Evolutionary conservation across 306 rosid genomes (phyloP).

Genomic region (Biancaea sappan): DNA sequence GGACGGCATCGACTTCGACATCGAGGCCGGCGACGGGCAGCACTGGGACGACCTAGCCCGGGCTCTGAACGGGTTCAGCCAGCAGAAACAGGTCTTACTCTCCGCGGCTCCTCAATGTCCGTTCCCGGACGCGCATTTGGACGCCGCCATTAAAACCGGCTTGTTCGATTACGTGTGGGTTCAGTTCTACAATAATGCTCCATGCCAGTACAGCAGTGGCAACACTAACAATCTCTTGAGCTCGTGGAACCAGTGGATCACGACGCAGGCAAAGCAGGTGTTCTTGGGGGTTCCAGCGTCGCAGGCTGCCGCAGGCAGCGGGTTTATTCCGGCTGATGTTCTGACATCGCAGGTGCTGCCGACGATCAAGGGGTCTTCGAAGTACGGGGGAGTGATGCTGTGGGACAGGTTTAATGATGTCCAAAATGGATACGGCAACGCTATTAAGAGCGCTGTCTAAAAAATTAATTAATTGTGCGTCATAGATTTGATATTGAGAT

Average conservation of each 20-base stretch:
- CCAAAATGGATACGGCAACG: slow-evolving; percentile 26
- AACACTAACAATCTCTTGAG: slow-evolving; percentile 39
- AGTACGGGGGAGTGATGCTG: slow-evolving; percentile 73
- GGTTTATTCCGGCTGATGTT: slow-evolving; percentile 52
- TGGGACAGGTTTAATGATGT: slow-evolving; percentile 48
- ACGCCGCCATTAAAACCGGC: slow-evolving; percentile 49
- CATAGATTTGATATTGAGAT: not conserved
- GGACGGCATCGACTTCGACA: slow-evolving; percentile 70
- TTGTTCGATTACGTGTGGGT: slow-evolving; percentile 69
- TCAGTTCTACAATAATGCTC: slow-evolving; percentile 73
- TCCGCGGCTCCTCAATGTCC: slow-evolving; percentile 74
- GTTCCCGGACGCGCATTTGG: slow-evolving; percentile 49
- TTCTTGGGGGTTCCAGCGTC: slow-evolving; percentile 77
- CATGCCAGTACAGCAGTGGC: slow-evolving; percentile 48
- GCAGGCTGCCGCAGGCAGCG: slow-evolving; percentile 51
- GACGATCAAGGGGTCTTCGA: slow-evolving; percentile 40
- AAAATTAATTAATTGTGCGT: too few species aligned
- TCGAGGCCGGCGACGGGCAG: slow-evolving; percentile 37
- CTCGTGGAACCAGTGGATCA: slow-evolving; percentile 66
- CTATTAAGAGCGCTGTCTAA: slow-evolving; percentile 38
- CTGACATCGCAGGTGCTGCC: slow-evolving; percentile 63
- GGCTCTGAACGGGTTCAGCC: slow-evolving; percentile 31
- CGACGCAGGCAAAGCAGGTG: slow-evolving; percentile 41
- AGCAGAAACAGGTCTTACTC: slow-evolving; percentile 33
- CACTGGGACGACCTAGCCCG: slow-evolving; percentile 51